Evolutionary conservation across 169 alveolate genomes (phyloP), one percentile per base, ranked within the genome.

Genomic region (Cryptosporidium meleagridis): DNA sequence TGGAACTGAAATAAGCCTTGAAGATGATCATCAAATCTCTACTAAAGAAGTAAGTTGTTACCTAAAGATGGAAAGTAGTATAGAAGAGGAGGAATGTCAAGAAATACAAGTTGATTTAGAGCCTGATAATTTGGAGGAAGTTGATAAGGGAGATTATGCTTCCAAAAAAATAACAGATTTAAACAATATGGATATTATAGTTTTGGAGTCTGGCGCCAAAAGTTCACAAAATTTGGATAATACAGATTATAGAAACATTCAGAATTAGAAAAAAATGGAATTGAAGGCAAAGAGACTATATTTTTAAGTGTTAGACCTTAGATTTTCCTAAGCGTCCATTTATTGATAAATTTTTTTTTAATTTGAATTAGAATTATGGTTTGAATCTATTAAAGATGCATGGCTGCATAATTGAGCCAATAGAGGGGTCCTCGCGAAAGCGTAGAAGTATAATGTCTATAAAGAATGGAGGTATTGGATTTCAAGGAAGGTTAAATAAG

Each of bases 381-480:
- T 23, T 26, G 37, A 55, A 55, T 55, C 67, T 55, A 55, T 16
- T 55, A 55, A 55, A 55, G 67, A 26, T 55, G 67, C 67, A 55
- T 55, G 67, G 37, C 3, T 55, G 67, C 67, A 55, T 5, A 26
- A 26, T 26, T 26, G 67, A 23, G 37, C 67, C 67, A 55, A 55
- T 4, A 0, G 67, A 55, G 67, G 67, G 67, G 67, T 55, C 37
- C 67, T 55, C 67, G 67, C 35, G 35, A 55, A 55, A 55, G 67
- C 18, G 67, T 55, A 55, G 67, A 55, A 55, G 67, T 55, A 55
- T 55, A 23, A 26, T 55, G 67, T 55, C 67, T 55, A 55, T 55
- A 21, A 26, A 26, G 8, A 2, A 23, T 55, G 37, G 12, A 23
- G 67, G 16, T 21, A 55, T 21, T 23, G 67, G 67, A 55, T 55